Conservation (phyloP, 75 land plant genomes). For the Cryptomeria japonica region DNA sequence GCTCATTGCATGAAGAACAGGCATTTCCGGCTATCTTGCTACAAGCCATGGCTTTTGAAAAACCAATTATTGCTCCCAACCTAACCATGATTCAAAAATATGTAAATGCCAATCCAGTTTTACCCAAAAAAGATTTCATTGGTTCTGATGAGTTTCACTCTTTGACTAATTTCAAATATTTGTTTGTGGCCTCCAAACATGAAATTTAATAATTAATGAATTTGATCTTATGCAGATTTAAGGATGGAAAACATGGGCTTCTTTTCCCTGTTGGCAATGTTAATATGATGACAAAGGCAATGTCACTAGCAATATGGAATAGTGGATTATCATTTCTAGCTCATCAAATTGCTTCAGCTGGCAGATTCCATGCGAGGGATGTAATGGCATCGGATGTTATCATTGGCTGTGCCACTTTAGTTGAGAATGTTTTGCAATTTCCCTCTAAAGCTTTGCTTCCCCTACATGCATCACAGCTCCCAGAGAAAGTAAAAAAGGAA, state of each 20-base stretch:
- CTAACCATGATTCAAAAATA: constrained; percentile 65
- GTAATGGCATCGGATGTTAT: constrained; percentile 56
- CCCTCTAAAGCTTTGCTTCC: constrained; percentile 75
- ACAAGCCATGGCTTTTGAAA: constrained; percentile 76
- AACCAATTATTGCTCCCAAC: constrained; percentile 79
- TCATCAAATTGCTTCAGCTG: constrained; percentile 39
- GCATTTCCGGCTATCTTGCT: constrained; percentile 69
- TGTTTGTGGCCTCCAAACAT: not conserved
- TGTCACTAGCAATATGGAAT: constrained; percentile 33
- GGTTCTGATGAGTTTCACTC: not conserved
- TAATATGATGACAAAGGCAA: constrained; percentile 40
- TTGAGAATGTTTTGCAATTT: constrained; percentile 66
- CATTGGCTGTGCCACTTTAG: constrained; percentile 63
- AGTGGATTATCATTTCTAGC: constrained; percentile 39
- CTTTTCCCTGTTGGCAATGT: constrained; percentile 73
- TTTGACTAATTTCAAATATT: constrained; percentile 14
- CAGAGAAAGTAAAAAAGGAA: constrained; percentile 32
- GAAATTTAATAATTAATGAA: not conserved
- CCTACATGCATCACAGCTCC: constrained; percentile 31
- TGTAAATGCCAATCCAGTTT: constrained; percentile 39
- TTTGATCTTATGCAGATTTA: constrained; percentile 47
- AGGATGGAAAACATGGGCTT: constrained; percentile 70
- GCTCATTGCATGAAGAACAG: constrained; percentile 83
- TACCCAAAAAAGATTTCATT: not conserved
- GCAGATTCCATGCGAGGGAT: constrained; percentile 49